Evolutionary conservation across 2,329 filamentous ascomycete genomes (phyloP), one percentile per base, ranked within the genome.

Genomic region (Verticillium longisporum): DNA sequence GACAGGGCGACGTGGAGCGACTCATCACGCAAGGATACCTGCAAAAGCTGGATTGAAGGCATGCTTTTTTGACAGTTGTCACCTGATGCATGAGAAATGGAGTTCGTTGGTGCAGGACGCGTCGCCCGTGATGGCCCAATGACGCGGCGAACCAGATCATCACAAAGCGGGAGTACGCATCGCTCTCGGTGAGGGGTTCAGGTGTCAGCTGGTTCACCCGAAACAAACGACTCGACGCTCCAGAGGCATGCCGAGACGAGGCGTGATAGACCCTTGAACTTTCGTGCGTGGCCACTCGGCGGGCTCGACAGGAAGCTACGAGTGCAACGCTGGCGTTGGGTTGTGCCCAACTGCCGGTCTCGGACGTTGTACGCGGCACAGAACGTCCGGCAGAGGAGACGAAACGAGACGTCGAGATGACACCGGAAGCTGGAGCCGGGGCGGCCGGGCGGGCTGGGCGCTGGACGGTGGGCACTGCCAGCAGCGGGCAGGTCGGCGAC

Each of bases 21-120:
- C 75, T 99, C 68, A 97, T 99, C 70, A 86, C 92, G 15, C 94
- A 98, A 73, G 95, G 95, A 21, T 99, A 97, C 77, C 79, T 99
- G 65, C 93, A 97, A 74, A 92, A 92, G 69, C 81, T 99, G 67
- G 87, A 87, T 72, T 97, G 82, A 91, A 62, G 32, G 6, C 26
- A 55, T 33, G 26, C 26, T 26, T 26, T 26, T 26, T 26, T 26
- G 54, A 4, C 13, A 10, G 18, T 26, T 50, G 18, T 50, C 45
- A 21, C 45, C 21, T 50, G n/a, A 50, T 26, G 26, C 18, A 3
- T 14, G 21, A 10, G 13, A 50, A 50, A 21, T 13, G 45, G 18
- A 7, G 2, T 9, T 18, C 9, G 11, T 21, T 9, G n/a, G 18
- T 50, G n/a, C 9, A 26, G 7, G 18, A 26, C 45, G 45, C n/a